Evolutionary conservation across 176 grass and related monocot species (phyloP).

Genomic region (Echinochloa phyllopogon): DNA sequence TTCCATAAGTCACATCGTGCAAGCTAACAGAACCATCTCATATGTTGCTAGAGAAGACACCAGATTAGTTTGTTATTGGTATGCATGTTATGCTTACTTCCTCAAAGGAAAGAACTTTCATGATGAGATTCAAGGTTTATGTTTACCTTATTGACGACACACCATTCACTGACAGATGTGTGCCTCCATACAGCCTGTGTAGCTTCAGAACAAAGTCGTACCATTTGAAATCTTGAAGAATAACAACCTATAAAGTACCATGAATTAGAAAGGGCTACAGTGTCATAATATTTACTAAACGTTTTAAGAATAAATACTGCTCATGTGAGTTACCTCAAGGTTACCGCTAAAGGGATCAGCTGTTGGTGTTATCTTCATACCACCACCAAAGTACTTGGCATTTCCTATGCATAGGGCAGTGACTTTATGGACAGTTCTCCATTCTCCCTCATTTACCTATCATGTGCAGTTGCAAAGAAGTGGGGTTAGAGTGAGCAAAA

Average conservation of each 20-base stretch:
- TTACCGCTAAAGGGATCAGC: slow-evolving; percentile 75
- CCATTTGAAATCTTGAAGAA: slow-evolving; percentile 97
- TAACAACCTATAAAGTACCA: slow-evolving; percentile 66
- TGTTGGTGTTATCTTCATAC: slow-evolving; percentile 94
- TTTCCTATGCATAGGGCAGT: slow-evolving; percentile 93
- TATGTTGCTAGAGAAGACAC: not conserved
- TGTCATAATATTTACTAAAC: not conserved
- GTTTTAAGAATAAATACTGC: not conserved
- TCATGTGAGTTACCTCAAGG: slow-evolving; percentile 65
- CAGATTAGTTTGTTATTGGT: not conserved
- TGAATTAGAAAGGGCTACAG: slow-evolving; percentile 24
- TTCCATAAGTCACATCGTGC: not conserved
- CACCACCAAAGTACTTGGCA: slow-evolving; percentile 91
- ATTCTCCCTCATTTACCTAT: slow-evolving; percentile 83
- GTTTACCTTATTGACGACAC: slow-evolving; percentile 76
- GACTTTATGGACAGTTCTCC: slow-evolving; percentile 73
- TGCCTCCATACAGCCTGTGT: slow-evolving; percentile 82
- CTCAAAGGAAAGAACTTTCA: slow-evolving; percentile 36
- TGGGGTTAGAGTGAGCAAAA: slow-evolving; percentile 29
- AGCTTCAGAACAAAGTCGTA: slow-evolving; percentile 85
- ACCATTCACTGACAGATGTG: slow-evolving; percentile 70
- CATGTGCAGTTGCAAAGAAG: slow-evolving; percentile 26
- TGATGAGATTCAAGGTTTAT: slow-evolving; percentile 4
- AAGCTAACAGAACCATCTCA: not conserved
- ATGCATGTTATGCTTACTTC: not conserved